Percentiles rank a stretch among this genome's conserved stretches.
Conservation (phyloP, 78 protist species). For the Isochrysis galbana region DNA sequence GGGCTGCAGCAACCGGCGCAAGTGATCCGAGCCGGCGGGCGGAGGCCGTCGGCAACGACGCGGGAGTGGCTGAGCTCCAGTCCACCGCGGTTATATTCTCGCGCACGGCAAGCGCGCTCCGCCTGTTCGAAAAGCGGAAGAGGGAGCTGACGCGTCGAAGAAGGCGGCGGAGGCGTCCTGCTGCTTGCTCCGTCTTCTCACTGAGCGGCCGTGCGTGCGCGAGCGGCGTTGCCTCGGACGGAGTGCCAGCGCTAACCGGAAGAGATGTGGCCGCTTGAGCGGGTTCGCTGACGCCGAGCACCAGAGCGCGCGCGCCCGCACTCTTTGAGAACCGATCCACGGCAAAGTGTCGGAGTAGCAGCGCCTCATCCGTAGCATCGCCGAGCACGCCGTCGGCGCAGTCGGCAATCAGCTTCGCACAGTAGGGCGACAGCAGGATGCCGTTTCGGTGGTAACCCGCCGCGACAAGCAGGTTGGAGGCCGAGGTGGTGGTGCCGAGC, state of each 20-base stretch:
- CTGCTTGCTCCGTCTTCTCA: too few relatives aligned
- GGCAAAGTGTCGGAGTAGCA: background rate
- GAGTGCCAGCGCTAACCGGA: too few relatives aligned
- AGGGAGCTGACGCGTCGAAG: too few relatives aligned
- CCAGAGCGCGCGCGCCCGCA: too few relatives aligned
- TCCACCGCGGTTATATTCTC: background rate
- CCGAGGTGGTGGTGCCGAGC: background rate
- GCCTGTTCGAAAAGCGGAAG: too few relatives aligned
- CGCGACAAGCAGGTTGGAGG: background rate
- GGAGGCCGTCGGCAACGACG: background rate
- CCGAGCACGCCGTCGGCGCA: background rate
- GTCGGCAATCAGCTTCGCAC: conserved; percentile 5
- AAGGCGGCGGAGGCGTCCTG: too few relatives aligned
- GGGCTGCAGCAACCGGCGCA: background rate
- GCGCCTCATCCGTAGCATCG: background rate
- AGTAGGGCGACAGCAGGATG: conserved; percentile 10
- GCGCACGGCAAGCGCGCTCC: too few relatives aligned
- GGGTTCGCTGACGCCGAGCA: too few relatives aligned
- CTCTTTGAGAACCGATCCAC: background rate
- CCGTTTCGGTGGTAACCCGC: conserved; percentile 12
- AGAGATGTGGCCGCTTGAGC: too few relatives aligned
- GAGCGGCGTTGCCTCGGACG: too few relatives aligned
- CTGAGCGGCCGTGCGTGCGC: too few relatives aligned
- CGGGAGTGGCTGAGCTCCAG: background rate
- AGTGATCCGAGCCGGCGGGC: background rate